These are phyloP conservation scores for Gossypium longicalyx DNA, from an alignment of 345 rosid genomes.

Conservation along the genomic window DNA sequence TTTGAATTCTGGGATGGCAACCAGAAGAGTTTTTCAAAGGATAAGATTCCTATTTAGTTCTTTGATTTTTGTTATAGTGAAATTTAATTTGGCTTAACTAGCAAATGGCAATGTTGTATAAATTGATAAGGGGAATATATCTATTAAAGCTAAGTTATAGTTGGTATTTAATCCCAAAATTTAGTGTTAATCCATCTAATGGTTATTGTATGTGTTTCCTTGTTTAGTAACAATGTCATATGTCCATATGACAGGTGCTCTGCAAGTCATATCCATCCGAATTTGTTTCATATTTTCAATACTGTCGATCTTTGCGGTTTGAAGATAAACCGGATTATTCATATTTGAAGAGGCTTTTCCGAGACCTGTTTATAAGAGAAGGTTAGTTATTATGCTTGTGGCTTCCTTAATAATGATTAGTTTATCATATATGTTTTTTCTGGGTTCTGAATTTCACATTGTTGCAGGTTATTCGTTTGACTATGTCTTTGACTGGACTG, in stretches of 20 bases:
- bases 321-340: constrained; percentile 87
- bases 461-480: constrained; percentile 77
- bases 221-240: neutral
- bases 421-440: neutral
- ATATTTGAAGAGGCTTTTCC: constrained; percentile 77
- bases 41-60: neutral
- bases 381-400: constrained; percentile 29
- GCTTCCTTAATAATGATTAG: neutral
- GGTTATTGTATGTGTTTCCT: constrained; percentile 1
- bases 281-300: constrained; percentile 72
- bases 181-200: constrained; percentile 5
- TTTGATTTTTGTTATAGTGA: neutral
- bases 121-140: neutral
- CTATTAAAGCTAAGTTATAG: neutral
- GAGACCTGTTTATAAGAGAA: constrained; percentile 78
- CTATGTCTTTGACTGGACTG: constrained; percentile 84
- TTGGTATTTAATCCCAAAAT: neutral
- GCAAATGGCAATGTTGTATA: neutral
- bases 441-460: constrained; percentile 3
- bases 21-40: neutral
- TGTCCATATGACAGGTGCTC: constrained; percentile 41
- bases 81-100: neutral
- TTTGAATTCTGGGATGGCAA: neutral
- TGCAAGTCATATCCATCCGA: constrained; percentile 68
- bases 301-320: constrained; percentile 68